These are phyloP conservation scores for Trypethelium eluteriae DNA, from an alignment of 495 filamentous ascomycete species.

Conservation along the genomic window DNA sequence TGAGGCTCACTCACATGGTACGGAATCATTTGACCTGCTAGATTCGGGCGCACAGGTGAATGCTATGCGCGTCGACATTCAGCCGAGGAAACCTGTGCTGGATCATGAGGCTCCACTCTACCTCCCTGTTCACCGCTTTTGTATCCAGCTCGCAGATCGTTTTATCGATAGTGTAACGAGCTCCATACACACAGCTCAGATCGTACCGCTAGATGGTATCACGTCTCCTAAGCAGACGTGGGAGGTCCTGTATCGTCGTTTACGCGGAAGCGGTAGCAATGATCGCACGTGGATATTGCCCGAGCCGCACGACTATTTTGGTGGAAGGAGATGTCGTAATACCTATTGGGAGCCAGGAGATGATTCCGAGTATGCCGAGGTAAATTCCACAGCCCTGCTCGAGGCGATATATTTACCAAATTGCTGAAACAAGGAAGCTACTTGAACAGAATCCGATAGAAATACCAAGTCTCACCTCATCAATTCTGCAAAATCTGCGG, in stretches of 20 bases:
- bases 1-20: neutral
- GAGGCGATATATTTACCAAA: neutral
- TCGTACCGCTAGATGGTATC: neutral
- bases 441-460: neutral
- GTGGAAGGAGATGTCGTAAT: constrained; percentile 1
- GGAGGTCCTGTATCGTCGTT: neutral
- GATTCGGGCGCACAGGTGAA: neutral
- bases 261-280: neutral
- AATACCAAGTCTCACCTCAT: neutral
- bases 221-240: neutral
- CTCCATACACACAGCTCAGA: neutral
- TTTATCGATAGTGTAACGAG: neutral
- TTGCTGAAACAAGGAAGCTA: neutral
- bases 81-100: neutral
- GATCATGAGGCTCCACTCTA: neutral
- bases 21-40: neutral
- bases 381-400: constrained; percentile 7
- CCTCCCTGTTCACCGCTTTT: neutral
- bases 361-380: neutral
- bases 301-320: neutral
- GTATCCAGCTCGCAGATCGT: neutral
- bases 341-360: constrained; percentile 2
- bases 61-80: constrained; percentile 6
- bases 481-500: neutral
- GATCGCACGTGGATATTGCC: neutral